Conservation (phyloP, 2,329 filamentous ascomycete genomes). For the Graphiopsis chlorocephala region DNA sequence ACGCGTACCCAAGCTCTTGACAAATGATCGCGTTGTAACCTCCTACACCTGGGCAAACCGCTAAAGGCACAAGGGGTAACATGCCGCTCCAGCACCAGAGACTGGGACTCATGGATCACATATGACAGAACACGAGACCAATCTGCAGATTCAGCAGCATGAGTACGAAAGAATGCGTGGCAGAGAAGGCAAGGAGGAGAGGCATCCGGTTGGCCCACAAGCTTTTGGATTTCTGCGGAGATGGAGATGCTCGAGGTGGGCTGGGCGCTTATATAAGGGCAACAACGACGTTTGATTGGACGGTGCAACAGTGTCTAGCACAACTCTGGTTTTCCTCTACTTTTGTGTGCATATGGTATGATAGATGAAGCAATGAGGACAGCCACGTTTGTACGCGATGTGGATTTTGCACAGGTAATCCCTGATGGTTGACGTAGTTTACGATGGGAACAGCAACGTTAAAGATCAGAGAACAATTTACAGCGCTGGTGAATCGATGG, state of each 20-base stretch:
- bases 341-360: neutral
- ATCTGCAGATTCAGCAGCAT: neutral
- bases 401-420: neutral
- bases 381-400: neutral
- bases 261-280: conserved; percentile 7
- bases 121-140: neutral
- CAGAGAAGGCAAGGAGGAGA: neutral
- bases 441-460: neutral
- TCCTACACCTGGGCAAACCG: neutral
- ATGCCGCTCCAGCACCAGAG: neutral
- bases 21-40: neutral
- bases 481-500: neutral
- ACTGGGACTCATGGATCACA: neutral
- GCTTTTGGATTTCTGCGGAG: neutral
- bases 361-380: neutral
- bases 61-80: neutral
- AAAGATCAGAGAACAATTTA: neutral
- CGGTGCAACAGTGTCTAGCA: neutral
- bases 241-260: neutral
- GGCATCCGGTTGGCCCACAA: neutral
- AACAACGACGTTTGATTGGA: neutral
- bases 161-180: neutral
- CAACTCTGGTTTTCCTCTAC: neutral
- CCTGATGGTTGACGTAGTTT: neutral
- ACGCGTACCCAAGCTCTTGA: neutral